Percentiles rank a stretch among this genome's conserved stretches.
These are phyloP conservation scores for Pythium periplocum DNA, from an alignment of 352 stramenopile genomes.

Conservation along the genomic window DNA sequence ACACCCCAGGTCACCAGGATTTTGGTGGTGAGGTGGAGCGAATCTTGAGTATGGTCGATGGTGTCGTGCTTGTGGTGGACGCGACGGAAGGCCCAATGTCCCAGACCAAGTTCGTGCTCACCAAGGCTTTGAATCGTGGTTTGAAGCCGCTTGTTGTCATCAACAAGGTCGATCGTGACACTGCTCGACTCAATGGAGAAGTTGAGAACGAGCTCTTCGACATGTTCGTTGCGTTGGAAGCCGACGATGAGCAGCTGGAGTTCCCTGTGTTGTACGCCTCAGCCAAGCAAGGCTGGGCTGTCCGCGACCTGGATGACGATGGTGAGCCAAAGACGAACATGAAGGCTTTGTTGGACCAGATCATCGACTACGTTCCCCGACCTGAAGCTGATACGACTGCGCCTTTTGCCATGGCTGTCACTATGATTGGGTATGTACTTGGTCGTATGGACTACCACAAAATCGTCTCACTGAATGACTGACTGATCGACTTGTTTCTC, in stretches of 20 bases:
- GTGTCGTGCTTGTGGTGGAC: slow-evolving; percentile 96
- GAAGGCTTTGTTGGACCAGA: slow-evolving; percentile 95
- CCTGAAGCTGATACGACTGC: slow-evolving; percentile 75
- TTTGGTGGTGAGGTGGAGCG: slow-evolving; percentile 98
- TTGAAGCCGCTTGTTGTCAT: slow-evolving; percentile 96
- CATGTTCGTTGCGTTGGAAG: slow-evolving; percentile 94
- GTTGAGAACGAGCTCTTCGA: slow-evolving; percentile 98
- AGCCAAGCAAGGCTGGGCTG: slow-evolving; percentile 95
- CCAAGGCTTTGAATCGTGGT: slow-evolving; percentile 90
- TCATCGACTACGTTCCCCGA: slow-evolving; percentile 91
- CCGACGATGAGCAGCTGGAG: slow-evolving; percentile 94
- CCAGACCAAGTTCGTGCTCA: slow-evolving; percentile 99
- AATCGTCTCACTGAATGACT: not conserved
- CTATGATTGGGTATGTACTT: slow-evolving; percentile 83
- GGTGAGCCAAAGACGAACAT: slow-evolving; percentile 80
- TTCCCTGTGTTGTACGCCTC: slow-evolving; percentile 96
- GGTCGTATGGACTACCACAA: not conserved
- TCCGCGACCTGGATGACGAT: slow-evolving; percentile 79
- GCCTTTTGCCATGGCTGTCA: slow-evolving; percentile 94
- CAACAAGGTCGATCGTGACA: slow-evolving; percentile 97
- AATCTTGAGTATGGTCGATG: slow-evolving; percentile 97
- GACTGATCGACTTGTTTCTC: not conserved
- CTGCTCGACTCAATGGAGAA: slow-evolving; percentile 87
- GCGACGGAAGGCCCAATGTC: slow-evolving; percentile 96
- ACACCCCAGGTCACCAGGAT: slow-evolving; percentile 98